These are phyloP conservation scores for Hymenoscyphus albidus DNA, from an alignment of 2,329 filamentous ascomycete species.

Conservation along the genomic window DNA sequence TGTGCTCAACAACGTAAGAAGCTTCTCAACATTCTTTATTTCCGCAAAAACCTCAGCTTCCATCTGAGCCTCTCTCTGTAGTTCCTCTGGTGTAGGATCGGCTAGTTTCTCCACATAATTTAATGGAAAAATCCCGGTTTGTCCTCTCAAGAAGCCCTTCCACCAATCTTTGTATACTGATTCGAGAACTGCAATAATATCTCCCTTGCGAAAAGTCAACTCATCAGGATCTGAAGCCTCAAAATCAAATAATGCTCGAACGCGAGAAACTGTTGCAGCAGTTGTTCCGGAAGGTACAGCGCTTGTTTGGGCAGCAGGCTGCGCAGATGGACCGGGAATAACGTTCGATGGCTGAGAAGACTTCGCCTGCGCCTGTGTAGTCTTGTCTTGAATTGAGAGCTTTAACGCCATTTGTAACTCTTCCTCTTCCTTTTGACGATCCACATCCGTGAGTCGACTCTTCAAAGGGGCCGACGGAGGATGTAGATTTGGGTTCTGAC, in stretches of 20 bases:
- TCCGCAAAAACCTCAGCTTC: conserved; percentile 76
- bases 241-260: conserved; percentile 92
- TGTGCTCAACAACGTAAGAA: conserved; percentile 87
- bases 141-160: conserved; percentile 90
- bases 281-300: conserved; percentile 78
- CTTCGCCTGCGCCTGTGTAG: conserved; percentile 50
- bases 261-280: conserved; percentile 90
- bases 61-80: conserved; percentile 95
- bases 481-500: conserved; percentile 80
- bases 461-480: conserved; percentile 92
- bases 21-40: conserved; percentile 73
- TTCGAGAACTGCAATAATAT: conserved; percentile 94
- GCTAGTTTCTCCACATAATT: conserved; percentile 98
- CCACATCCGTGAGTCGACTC: conserved; percentile 81
- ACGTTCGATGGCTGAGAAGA: conserved; percentile 35
- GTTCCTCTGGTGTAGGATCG: conserved; percentile 88
- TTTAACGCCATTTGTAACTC: conserved; percentile 95
- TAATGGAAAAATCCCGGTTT: conserved; percentile 95
- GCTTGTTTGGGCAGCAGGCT: conserved; percentile 44
- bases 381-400: conserved; percentile 87
- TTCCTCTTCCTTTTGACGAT: conserved; percentile 93
- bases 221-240: conserved; percentile 90
- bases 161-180: conserved; percentile 99
- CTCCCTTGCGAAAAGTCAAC: conserved; percentile 92
- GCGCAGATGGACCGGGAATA: conserved; percentile 38